A percentile compares a stretch with the other conserved stretches of the same genome.
Evolutionary conservation across 139 green algal species (phyloP).

Genomic region (Dunaliella primolecta): DNA sequence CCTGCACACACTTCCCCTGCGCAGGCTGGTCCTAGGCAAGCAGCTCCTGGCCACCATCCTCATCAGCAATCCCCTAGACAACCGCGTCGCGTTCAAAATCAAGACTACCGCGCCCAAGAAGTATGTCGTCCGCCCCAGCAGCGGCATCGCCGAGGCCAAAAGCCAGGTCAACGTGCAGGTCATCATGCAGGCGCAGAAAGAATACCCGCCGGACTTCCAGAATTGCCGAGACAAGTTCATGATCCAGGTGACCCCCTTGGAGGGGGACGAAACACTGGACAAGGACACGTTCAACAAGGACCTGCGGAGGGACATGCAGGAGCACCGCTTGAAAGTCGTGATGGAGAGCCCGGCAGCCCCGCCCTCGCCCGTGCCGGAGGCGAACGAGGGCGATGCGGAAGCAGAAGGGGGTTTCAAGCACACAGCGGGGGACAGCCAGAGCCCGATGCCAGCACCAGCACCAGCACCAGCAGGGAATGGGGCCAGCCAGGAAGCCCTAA

Average conservation of each 20-base stretch:
- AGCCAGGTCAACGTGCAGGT: slow-evolving; percentile 26
- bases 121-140: slow-evolving; percentile 62
- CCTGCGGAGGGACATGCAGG: slow-evolving; percentile 25
- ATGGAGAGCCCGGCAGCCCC: slow-evolving; percentile 53
- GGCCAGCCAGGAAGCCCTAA: neutral
- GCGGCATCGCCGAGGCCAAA: slow-evolving; percentile 40
- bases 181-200: slow-evolving; percentile 62
- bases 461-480: neutral
- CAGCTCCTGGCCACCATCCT: slow-evolving; percentile 51
- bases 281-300: slow-evolving; percentile 45
- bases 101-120: slow-evolving; percentile 59
- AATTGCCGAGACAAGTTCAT: slow-evolving; percentile 70
- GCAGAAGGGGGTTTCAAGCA: neutral
- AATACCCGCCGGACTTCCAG: slow-evolving; percentile 48
- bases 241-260: slow-evolving; percentile 49
- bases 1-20: too few species aligned
- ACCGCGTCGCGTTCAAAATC: slow-evolving; percentile 56
- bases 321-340: slow-evolving; percentile 45
- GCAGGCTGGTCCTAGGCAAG: too few species aligned
- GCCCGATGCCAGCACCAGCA: neutral
- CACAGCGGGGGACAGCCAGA: neutral
- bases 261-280: slow-evolving; percentile 36
- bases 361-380: slow-evolving; percentile 51
- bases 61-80: slow-evolving; percentile 37
- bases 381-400: slow-evolving; percentile 29